A percentile compares a stretch with the other conserved stretches of the same genome.
Conservation (phyloP, 1,139 yeast species). For the Saccharomycopsis crataegensis region DNA sequence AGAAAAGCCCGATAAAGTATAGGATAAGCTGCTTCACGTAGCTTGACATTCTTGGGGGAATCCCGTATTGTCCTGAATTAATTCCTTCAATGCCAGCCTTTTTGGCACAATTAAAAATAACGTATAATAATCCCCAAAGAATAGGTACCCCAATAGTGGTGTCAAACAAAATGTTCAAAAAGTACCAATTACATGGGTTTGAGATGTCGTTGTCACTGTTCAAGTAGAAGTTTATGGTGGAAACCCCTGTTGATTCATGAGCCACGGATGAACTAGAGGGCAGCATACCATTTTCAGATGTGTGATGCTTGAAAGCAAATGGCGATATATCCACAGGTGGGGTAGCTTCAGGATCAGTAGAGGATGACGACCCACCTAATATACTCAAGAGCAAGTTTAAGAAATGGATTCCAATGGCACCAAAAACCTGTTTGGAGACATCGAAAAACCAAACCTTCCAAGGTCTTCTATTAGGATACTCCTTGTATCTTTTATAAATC, state of each 20-base stretch:
- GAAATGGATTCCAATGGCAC: slow-evolving; percentile 78
- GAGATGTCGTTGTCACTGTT: slow-evolving; percentile 28
- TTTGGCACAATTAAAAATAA: slow-evolving; percentile 43
- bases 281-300: not conserved
- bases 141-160: slow-evolving; percentile 94
- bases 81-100: slow-evolving; percentile 47
- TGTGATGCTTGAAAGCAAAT: not conserved
- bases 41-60: slow-evolving; percentile 57
- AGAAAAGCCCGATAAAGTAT: slow-evolving; percentile 50
- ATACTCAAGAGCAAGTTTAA: slow-evolving; percentile 71
- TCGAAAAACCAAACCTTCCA: slow-evolving; percentile 88
- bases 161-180: slow-evolving; percentile 77
- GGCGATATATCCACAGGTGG: slow-evolving; percentile 3
- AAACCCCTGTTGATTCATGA: slow-evolving; percentile 4
- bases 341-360: not conserved
- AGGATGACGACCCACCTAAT: slow-evolving; percentile 14
- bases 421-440: slow-evolving; percentile 81
- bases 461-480: slow-evolving; percentile 72
- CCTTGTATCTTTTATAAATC: slow-evolving; percentile 68
- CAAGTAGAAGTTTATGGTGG: slow-evolving; percentile 16
- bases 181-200: slow-evolving; percentile 87
- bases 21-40: slow-evolving; percentile 68
- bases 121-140: slow-evolving; percentile 46
- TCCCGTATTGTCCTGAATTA: slow-evolving; percentile 79
- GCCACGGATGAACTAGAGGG: not conserved